Percentiles rank a stretch among this genome's conserved stretches.
Evolutionary conservation across 2,329 filamentous ascomycete genomes (phyloP).

Genomic region (Neofusicoccum umdonicola): DNA sequence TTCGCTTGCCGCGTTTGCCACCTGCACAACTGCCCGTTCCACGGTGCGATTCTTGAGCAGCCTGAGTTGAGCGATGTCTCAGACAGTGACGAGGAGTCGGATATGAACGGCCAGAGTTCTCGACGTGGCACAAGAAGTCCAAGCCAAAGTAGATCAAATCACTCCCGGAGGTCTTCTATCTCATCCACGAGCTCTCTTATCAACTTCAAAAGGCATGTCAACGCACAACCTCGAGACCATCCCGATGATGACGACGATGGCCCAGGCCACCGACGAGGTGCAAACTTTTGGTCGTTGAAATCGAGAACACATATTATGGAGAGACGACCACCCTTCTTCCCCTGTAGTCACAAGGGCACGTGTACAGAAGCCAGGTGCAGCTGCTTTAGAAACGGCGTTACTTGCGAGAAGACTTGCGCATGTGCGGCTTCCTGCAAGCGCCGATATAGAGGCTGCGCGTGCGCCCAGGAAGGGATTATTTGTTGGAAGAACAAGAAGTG

Average conservation of each 20-base stretch:
- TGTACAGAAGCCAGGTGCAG: slow-evolving; percentile 62
- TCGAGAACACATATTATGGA: slow-evolving; percentile 55
- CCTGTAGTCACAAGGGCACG: slow-evolving; percentile 65
- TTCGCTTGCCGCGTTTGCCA: slow-evolving; percentile 32
- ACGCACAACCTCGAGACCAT: slow-evolving; percentile 20
- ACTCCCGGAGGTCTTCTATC: not conserved
- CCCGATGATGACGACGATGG: not conserved
- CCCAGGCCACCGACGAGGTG: not conserved
- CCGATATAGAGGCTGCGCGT: slow-evolving; percentile 45
- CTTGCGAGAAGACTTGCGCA: slow-evolving; percentile 72
- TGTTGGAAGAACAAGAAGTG: slow-evolving; percentile 50
- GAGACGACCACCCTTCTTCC: slow-evolving; percentile 57
- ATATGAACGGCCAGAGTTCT: slow-evolving; percentile 16
- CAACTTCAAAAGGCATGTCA: slow-evolving; percentile 22
- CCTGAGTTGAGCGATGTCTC: slow-evolving; percentile 11
- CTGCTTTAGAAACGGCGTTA: slow-evolving; percentile 60
- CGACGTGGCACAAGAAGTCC: not conserved
- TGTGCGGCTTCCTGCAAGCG: slow-evolving; percentile 61
- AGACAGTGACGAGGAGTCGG: not conserved
- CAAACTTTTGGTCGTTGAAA: slow-evolving; percentile 22
- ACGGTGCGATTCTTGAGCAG: slow-evolving; percentile 40
- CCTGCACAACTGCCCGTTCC: slow-evolving; percentile 39
- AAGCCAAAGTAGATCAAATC: not conserved
- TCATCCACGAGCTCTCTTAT: not conserved
- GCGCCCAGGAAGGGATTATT: slow-evolving; percentile 43